Percentiles rank a stretch among this genome's conserved stretches.
Conservation (phyloP, 1,284 basidiomycete genomes). For the Trichosporon sp. region DNA sequence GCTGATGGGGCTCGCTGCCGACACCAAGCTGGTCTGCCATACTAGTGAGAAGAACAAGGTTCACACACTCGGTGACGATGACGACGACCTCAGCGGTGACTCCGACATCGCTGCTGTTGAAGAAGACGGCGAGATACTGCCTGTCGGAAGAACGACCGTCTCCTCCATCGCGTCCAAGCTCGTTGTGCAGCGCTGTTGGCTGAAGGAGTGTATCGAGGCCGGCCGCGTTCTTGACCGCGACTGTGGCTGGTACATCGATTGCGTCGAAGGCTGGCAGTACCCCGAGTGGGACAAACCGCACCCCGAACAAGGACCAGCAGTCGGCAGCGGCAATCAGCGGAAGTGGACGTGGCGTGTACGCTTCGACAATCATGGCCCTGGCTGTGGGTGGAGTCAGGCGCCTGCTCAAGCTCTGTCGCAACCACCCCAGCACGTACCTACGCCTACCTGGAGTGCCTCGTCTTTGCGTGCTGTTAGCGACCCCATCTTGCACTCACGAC, state of each 20-base stretch:
- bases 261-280: constrained; percentile 1
- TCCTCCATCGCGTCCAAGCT: neutral
- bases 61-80: neutral
- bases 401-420: neutral
- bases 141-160: neutral
- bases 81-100: neutral
- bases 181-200: neutral
- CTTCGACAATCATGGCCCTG: neutral
- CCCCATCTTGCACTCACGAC: neutral
- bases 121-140: neutral
- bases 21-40: neutral
- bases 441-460: neutral
- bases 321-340: neutral
- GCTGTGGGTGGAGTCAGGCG: neutral
- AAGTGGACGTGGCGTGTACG: neutral
- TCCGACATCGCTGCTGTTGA: neutral
- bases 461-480: neutral
- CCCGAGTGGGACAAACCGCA: neutral
- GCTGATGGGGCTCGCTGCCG: neutral
- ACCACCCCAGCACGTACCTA: neutral
- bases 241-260: neutral
- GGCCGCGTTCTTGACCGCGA: neutral
- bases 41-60: neutral
- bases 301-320: neutral
- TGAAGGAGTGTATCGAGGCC: neutral